Base-by-base conservation (phyloP, 352 stramenopile species). In the Globisporangium solare region DNA sequence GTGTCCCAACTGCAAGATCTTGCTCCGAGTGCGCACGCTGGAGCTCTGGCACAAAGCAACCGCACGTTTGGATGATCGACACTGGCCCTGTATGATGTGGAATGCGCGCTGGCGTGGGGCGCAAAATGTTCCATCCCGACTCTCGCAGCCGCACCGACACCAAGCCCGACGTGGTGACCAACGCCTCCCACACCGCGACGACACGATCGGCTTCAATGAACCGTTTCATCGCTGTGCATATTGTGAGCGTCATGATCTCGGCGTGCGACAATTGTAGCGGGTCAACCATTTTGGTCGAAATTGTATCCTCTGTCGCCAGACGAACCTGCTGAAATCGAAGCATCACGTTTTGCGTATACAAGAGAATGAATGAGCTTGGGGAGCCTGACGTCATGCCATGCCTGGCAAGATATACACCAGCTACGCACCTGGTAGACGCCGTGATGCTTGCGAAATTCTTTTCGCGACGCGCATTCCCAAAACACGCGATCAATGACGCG, bases 101-200 rank as follows among this genome's bases (percentile, higher is more conserved):
- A 17, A 22, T 31, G 3, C 17, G 35, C 14, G 42, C 42, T 4
- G 18, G 17, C 6, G 52, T 43, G 8, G 53, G 42, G 14, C 53
- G 53, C 20, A 59, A 35, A 6, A 42, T 12, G 43, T 59, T 59
- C 66, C 64, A 73, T n/a, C 66, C 67, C 56, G 64, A 68, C 17
- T 74, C 66, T 22, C 43, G 67, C 14, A 77, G 41, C 5, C 63
- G 60, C 2, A 77, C 54, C 18, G 50, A 68, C 1, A 71, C 35
- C 0, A 58, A 63, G 18, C 64, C 66, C 2, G 63, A 54, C 17
- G 70, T 74, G 37, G 74, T 50, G 1, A 77, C 58, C 35, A 64
- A 54, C 12, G 56, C 60, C 31, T 46, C 64, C 63, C 68, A 76
- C 11, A 76, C 59, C 17, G 70, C 64, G 4, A 72, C 52, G n/a